Evolutionary conservation across 2,329 filamentous ascomycete genomes (phyloP), one percentile per base, ranked within the genome.

Genomic region (Botrytis byssoidea): DNA sequence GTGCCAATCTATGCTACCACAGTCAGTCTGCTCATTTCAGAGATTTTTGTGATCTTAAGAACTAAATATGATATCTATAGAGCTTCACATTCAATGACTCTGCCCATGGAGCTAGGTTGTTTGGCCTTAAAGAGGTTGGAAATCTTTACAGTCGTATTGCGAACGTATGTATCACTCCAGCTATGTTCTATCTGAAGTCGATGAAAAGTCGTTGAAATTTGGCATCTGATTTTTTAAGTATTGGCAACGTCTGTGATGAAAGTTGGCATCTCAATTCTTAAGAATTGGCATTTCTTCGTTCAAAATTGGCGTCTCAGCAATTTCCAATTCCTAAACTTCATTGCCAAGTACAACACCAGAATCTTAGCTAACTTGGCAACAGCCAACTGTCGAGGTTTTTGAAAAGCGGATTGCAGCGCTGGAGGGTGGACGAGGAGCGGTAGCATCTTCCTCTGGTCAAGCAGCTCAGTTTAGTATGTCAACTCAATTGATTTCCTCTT

Each of bases 111-210:
- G 96, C 96, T 73, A 91, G 94, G 82, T 91, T 99, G 60, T 99
- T 99, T 82, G 93, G 94, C 81, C 93, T 99, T 83, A 97, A 98
- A 86, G 94, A 98, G 85, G 92, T 93, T 80, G 96, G 80, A 37
- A 98, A 98, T 85, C 97, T 98, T 83, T 99, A 99, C 88, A 96
- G 92, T 83, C 93, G 96, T 77, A 94, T 99, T 80, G 94, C 93
- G 92, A 98, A 98, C 84, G 93, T 94, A 74, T 70, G 57, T 73
- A 51, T 44, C n/a, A 35, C 40, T 22, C n/a, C 51, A 46, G 1
- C 57, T 64, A 9, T 8, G 46, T 35, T 60, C 9, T 12, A 57
- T 59, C 29, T 29, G 35, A 48, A 18, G 10, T 42, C 22, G 25
- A 59, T 61, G 32, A 72, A 72, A n/a, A 32, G 12, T 16, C 32